phyloP scores from a whole-genome alignment of 257 asterid species.

The Lavandula angustifolia region DNA sequence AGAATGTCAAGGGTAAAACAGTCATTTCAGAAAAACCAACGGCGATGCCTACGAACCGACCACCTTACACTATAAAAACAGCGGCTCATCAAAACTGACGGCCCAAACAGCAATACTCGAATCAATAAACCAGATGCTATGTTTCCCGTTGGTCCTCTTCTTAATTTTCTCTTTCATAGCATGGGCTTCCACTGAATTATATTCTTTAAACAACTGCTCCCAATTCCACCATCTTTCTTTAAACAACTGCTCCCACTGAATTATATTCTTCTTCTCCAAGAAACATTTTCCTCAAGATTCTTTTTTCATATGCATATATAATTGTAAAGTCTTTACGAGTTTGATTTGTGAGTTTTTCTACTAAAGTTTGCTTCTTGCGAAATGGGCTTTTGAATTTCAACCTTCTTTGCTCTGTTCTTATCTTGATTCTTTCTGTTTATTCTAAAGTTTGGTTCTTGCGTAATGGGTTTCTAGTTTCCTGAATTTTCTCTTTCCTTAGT shows the following conservation, averaged over 20 bases:
- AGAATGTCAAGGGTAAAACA: too few species aligned
- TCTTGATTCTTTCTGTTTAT: too few species aligned
- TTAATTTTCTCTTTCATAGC: not conserved
- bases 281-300: constrained; percentile 6
- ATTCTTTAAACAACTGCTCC: not conserved
- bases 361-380: not conserved
- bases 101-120: not conserved
- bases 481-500: not conserved
- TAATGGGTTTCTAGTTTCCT: not conserved
- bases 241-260: not conserved
- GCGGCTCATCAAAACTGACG: constrained; percentile 33
- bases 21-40: too few species aligned
- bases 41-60: too few species aligned
- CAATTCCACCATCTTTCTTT: not conserved
- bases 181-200: not conserved
- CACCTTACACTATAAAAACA: constrained; percentile 28
- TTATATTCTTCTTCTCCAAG: constrained; percentile 34
- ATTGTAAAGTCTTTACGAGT: too few species aligned
- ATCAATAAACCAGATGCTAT: constrained; percentile 42
- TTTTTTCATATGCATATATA: constrained; percentile 6
- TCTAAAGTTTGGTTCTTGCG: not conserved
- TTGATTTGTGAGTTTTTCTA: constrained; percentile 16
- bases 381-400: not conserved
- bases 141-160: constrained; percentile 33
- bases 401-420: not conserved